A percentile compares a stretch with the other conserved stretches of the same genome.
phyloP scores from a whole-genome alignment of 495 filamentous ascomycete genomes.

The Aspergillus steynii region DNA sequence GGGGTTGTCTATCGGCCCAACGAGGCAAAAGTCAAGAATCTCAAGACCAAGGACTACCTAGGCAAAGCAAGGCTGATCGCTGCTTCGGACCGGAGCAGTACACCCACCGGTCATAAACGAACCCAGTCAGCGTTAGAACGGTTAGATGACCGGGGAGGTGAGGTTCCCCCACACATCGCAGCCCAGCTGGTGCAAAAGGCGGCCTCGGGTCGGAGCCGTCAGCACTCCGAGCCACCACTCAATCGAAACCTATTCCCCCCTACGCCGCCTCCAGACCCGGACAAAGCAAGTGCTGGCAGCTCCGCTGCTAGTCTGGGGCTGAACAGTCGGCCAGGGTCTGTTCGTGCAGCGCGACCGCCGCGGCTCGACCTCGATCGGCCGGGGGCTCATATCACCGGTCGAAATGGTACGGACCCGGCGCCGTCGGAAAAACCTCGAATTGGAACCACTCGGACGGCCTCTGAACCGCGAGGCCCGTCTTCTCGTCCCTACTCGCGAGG shows the following conservation, averaged over 20 bases:
- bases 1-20: constrained; percentile 94
- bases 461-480: constrained; percentile 49
- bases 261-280: constrained; percentile 89
- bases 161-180: constrained; percentile 82
- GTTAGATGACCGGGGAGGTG: constrained; percentile 71
- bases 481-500: constrained; percentile 28
- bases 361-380: constrained; percentile 42
- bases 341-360: constrained; percentile 38
- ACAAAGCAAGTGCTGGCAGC: constrained; percentile 39
- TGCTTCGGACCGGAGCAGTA: constrained; percentile 64
- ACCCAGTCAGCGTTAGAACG: constrained; percentile 52
- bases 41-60: constrained; percentile 95
- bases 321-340: constrained; percentile 32
- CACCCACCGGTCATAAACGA: constrained; percentile 7
- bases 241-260: constrained; percentile 90
- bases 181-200: constrained; percentile 88
- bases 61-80: constrained; percentile 94
- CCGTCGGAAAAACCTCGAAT: constrained; percentile 42
- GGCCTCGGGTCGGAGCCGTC: constrained; percentile 63
- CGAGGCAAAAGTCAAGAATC: constrained; percentile 95
- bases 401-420: constrained; percentile 18
- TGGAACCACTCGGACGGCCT: constrained; percentile 55
- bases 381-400: constrained; percentile 29
- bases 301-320: constrained; percentile 22
- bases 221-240: constrained; percentile 84